Evolutionary conservation across 2,329 filamentous ascomycete genomes (phyloP).

Genomic region (Colletotrichum sublineola): DNA sequence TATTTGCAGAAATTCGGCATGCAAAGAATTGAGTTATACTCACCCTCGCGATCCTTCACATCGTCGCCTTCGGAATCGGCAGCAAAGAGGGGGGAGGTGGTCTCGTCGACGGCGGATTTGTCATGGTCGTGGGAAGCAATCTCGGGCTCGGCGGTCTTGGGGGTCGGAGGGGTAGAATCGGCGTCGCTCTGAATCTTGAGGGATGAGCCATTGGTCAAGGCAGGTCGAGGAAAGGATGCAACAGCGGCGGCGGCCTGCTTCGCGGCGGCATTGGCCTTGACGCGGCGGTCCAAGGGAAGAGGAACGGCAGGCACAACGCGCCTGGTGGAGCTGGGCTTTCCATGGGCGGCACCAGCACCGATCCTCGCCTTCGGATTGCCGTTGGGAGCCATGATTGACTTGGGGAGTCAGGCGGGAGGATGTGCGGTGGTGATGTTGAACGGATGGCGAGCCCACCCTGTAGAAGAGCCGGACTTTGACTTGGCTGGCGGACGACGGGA

Average conservation of each 20-base stretch:
- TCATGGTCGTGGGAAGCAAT: neutral
- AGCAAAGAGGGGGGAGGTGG: too few relatives aligned
- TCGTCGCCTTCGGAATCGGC: conserved; percentile 6
- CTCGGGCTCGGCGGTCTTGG: conserved; percentile 32
- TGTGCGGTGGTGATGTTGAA: conserved; percentile 30
- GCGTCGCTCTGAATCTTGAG: conserved; percentile 41
- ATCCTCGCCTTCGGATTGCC: conserved; percentile 40
- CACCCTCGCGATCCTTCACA: conserved; percentile 28
- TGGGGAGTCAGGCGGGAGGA: conserved; percentile 23
- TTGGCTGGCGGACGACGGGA: conserved; percentile 10
- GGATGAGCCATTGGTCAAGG: conserved; percentile 42
- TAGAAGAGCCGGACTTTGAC: conserved; percentile 22
- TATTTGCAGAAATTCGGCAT: neutral
- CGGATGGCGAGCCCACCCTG: conserved; percentile 27
- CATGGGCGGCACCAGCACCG: conserved; percentile 37
- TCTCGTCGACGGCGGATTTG: conserved; percentile 14
- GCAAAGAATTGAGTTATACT: neutral
- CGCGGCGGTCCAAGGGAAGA: conserved; percentile 49
- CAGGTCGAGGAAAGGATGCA: conserved; percentile 29
- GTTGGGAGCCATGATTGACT: conserved; percentile 40
- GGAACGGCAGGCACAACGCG: conserved; percentile 56
- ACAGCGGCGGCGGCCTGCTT: conserved; percentile 50
- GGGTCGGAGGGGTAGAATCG: conserved; percentile 38
- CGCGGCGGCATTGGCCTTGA: conserved; percentile 50
- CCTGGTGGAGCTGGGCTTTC: conserved; percentile 43